These are phyloP conservation scores for Eleusine indica DNA, from an alignment of 176 grass and related monocot species.

Conservation along the genomic window DNA sequence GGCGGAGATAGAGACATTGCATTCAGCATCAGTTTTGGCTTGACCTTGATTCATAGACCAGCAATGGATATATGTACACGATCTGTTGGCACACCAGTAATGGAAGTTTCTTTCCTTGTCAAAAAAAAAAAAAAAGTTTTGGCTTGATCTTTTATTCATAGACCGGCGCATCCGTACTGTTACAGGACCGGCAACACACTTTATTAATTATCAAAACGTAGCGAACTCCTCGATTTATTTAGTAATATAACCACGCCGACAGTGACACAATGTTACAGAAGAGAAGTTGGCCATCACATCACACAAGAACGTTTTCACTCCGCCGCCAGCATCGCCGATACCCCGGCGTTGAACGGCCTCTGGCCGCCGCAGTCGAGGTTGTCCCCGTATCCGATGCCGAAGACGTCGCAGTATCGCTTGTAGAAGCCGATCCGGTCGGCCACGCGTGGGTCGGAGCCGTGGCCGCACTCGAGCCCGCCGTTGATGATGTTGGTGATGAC, in stretches of 20 bases:
- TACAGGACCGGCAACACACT: neutral
- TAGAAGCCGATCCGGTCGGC: slow-evolving; percentile 57
- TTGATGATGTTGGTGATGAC: slow-evolving; percentile 74
- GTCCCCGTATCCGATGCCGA: slow-evolving; percentile 43
- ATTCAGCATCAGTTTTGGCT: too few species aligned
- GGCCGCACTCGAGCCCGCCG: slow-evolving; percentile 57
- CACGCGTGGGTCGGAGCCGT: neutral
- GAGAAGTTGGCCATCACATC: too few species aligned
- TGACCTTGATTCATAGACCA: too few species aligned
- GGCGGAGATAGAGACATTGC: too few species aligned
- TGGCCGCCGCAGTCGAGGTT: slow-evolving; percentile 59
- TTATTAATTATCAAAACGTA: too few species aligned
- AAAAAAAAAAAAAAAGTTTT: too few species aligned
- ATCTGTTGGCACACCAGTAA: too few species aligned
- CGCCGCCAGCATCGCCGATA: neutral
- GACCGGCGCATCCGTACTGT: neutral
- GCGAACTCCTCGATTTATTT: neutral
- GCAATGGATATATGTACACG: too few species aligned
- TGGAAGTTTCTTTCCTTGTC: too few species aligned
- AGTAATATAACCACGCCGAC: neutral
- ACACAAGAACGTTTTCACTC: slow-evolving; percentile 1
- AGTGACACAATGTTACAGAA: too few species aligned
- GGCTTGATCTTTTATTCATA: too few species aligned
- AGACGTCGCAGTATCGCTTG: slow-evolving; percentile 55
- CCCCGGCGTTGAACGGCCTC: slow-evolving; percentile 27